A percentile compares a stretch with the other conserved stretches of the same genome.
These are phyloP conservation scores for Talaromyces adpressus DNA, from an alignment of 495 filamentous ascomycete genomes.

Conservation along the genomic window DNA sequence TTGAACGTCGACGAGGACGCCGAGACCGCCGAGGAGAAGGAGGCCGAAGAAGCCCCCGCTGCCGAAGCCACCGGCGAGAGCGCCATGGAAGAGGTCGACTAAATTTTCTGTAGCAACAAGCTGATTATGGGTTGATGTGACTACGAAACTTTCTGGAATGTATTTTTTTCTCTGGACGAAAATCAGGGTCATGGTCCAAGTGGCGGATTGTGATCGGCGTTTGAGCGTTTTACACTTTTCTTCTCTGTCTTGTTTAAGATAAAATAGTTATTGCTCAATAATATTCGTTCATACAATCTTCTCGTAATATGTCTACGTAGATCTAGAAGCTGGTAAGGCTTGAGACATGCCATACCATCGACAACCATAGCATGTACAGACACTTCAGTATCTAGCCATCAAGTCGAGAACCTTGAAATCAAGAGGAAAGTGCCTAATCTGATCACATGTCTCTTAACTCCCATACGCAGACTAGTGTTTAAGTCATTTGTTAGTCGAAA, in stretches of 20 bases:
- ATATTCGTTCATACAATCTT: not conserved
- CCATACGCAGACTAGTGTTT: no score
- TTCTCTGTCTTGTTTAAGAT: not conserved
- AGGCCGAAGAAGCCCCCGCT: conserved; percentile 54
- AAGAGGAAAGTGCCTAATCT: no score
- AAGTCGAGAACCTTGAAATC: no score
- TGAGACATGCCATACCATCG: no score
- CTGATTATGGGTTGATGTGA: conserved; percentile 7
- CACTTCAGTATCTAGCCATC: no score
- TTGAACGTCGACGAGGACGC: conserved; percentile 93
- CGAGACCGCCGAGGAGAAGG: conserved; percentile 59
- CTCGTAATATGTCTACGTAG: not conserved
- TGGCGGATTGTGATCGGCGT: conserved; percentile 16
- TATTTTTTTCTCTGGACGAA: conserved; percentile 9
- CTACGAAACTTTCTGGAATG: conserved; percentile 7
- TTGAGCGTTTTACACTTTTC: conserved; percentile 21
- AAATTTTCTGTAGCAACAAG: conserved; percentile 18
- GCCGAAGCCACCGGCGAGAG: conserved; percentile 53
- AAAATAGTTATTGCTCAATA: conserved; percentile 5
- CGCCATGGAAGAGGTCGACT: conserved; percentile 72
- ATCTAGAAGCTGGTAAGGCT: no score
- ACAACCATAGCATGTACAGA: no score
- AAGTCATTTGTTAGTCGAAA: no score
- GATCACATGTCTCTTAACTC: no score
- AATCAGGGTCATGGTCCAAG: conserved; percentile 4